Conservation (phyloP, 805 yeast genomes). For the Sugiyamaella valdiviana region DNA sequence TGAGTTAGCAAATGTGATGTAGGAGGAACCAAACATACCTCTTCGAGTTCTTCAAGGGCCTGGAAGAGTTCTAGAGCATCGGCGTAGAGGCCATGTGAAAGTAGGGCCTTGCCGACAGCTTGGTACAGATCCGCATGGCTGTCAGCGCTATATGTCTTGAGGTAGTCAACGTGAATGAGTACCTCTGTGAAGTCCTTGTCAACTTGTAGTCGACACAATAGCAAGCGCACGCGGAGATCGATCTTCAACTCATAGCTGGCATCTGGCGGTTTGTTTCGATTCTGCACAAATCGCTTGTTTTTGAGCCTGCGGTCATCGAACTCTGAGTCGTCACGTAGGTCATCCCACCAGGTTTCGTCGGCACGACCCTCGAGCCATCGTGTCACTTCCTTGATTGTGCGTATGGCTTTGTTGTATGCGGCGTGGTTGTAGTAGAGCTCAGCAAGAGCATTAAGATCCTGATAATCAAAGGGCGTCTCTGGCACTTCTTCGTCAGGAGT, state of each 20-base stretch:
- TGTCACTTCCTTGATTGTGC: slow-evolving; percentile 60
- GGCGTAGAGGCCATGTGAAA: slow-evolving; percentile 59
- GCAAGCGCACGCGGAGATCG: slow-evolving; percentile 79
- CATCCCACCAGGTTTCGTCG: slow-evolving; percentile 62
- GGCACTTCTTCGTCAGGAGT: slow-evolving; percentile 24
- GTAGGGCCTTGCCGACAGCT: slow-evolving; percentile 71
- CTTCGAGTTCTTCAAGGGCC: background rate
- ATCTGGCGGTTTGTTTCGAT: slow-evolving; percentile 5
- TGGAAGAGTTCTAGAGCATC: slow-evolving; percentile 66
- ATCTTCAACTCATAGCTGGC: slow-evolving; percentile 55
- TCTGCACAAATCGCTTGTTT: background rate
- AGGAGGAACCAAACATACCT: background rate
- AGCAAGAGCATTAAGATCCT: slow-evolving; percentile 74
- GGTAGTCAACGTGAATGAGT: slow-evolving; percentile 53
- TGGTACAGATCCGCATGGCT: slow-evolving; percentile 67
- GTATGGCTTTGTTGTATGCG: slow-evolving; percentile 58
- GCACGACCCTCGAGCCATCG: slow-evolving; percentile 77
- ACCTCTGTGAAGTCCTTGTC: slow-evolving; percentile 60
- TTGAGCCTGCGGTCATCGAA: slow-evolving; percentile 61
- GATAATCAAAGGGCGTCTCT: slow-evolving; percentile 61
- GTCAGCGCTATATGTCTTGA: slow-evolving; percentile 50
- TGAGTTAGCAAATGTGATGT: background rate
- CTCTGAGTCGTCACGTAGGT: slow-evolving; percentile 63
- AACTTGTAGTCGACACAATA: slow-evolving; percentile 55
- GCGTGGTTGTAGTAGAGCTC: slow-evolving; percentile 71